Percentiles rank a stretch among this genome's conserved stretches.
Conservation (phyloP, 768 basidiomycete species). For the Boletus huronensis region DNA sequence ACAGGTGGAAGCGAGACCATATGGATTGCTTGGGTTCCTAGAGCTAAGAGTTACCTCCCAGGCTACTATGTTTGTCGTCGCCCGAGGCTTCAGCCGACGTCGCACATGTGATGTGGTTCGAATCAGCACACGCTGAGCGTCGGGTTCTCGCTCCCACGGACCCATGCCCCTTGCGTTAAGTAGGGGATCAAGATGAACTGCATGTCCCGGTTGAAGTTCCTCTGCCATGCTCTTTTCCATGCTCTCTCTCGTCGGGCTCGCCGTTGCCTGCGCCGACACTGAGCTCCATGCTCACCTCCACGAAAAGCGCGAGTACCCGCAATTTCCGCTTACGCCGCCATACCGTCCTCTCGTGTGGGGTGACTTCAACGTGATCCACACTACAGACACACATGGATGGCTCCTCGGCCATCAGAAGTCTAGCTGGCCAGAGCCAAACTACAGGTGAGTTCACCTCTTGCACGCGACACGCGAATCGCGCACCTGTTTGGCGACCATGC, state of each 20-base stretch:
- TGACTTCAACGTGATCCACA: slow-evolving; percentile 85
- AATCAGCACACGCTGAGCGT: not conserved
- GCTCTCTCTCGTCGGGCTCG: slow-evolving; percentile 17
- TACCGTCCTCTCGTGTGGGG: slow-evolving; percentile 74
- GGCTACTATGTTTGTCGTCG: not conserved
- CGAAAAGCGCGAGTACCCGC: slow-evolving; percentile 38
- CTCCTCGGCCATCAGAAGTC: slow-evolving; percentile 79
- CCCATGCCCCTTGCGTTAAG: not conserved
- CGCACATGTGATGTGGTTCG: not conserved
- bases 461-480: not conserved
- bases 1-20: not conserved
- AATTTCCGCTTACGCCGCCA: slow-evolving; percentile 50
- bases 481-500: not conserved
- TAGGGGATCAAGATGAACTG: not conserved
- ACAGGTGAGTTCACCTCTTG: slow-evolving; percentile 41
- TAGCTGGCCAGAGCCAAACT: slow-evolving; percentile 72
- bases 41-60: not conserved
- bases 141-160: not conserved
- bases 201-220: not conserved
- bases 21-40: not conserved
- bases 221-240: slow-evolving; percentile 15
- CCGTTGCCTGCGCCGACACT: slow-evolving; percentile 20
- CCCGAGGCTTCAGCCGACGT: not conserved
- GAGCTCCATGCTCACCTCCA: slow-evolving; percentile 27
- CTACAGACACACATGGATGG: slow-evolving; percentile 83